Evolutionary conservation across 2,329 filamentous ascomycete species (phyloP), one percentile per base, ranked within the genome.

Genomic region (Colletotrichum sp.): DNA sequence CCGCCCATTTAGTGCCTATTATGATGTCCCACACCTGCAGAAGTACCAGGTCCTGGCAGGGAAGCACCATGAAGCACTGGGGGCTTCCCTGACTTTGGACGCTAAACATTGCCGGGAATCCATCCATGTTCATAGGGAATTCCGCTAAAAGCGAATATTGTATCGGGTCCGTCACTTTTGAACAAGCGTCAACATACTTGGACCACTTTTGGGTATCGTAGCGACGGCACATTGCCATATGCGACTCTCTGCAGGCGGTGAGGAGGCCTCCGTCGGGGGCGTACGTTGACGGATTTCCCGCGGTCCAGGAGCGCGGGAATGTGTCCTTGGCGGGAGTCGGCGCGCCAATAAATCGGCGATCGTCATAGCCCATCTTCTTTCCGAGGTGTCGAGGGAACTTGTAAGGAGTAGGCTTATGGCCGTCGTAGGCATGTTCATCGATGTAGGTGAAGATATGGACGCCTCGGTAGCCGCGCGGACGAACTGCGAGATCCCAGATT

Each of bases 371-470:
- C 9, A 51, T 51, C 43, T 51, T 51, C 43, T 51, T 51, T 24
- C n/a, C 11, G 4, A 51, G 43, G 43, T 51, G 11, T 0, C n/a
- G n/a, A 51, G 43, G 43, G 7, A 51, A 51, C 3, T 11, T 21
- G n/a, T 21, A 1, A 51, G 43, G 21, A 24, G 43, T 21, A 51
- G 43, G n/a, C 43, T 1, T 3, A 51, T 24, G 43, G 43, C 4
- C 43, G n/a, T 4, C 1, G 0, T 51, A 51, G 43, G 0, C 0
- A 3, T 24, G 3, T 51, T 51, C 43, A 21, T 51, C 43, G n/a
- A 51, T 3, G 2, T 21, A 21, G n/a, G 6, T 51, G 43, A 51
- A 51, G 43, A 51, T 51, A 12, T 51, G 43, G 43, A 51, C 43
- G 43, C 43, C 43, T 51, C 43, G n/a, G 43, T 21, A 51, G 43